These are phyloP conservation scores for Toxoplasma gondii DNA, from an alignment of 169 alveolate genomes.

Conservation along the genomic window DNA sequence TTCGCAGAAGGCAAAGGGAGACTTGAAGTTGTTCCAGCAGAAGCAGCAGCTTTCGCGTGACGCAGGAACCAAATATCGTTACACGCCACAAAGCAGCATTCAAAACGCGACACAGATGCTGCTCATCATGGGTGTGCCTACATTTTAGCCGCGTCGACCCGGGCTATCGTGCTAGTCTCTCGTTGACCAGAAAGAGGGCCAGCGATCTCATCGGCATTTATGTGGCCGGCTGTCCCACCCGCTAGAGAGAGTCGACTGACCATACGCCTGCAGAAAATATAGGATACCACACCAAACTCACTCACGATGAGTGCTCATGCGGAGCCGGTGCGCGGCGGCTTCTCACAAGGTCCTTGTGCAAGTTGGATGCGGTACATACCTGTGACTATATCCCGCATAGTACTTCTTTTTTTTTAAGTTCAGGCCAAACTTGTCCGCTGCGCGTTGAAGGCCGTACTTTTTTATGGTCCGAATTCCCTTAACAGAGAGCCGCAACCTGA, in stretches of 20 bases:
- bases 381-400: constrained; percentile 80
- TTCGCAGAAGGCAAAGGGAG: constrained; percentile 5
- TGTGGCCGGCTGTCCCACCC: neutral
- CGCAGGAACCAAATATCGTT: neutral
- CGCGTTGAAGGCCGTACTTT: constrained; percentile 83
- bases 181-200: neutral
- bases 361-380: constrained; percentile 10
- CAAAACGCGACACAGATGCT: neutral
- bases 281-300: too few species aligned
- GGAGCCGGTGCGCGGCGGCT: neutral
- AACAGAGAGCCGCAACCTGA: constrained; percentile 81
- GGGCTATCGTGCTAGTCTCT: neutral
- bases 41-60: neutral
- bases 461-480: constrained; percentile 85
- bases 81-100: neutral
- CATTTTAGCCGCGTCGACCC: neutral
- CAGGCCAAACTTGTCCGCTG: constrained; percentile 81
- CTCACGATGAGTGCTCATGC: neutral
- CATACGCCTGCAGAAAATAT: neutral
- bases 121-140: neutral
- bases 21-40: neutral
- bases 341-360: neutral
- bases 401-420: constrained; percentile 80
- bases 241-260: neutral
- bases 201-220: neutral